phyloP scores from a whole-genome alignment of 257 asterid species.

The Solanum tarapatanum region DNA sequence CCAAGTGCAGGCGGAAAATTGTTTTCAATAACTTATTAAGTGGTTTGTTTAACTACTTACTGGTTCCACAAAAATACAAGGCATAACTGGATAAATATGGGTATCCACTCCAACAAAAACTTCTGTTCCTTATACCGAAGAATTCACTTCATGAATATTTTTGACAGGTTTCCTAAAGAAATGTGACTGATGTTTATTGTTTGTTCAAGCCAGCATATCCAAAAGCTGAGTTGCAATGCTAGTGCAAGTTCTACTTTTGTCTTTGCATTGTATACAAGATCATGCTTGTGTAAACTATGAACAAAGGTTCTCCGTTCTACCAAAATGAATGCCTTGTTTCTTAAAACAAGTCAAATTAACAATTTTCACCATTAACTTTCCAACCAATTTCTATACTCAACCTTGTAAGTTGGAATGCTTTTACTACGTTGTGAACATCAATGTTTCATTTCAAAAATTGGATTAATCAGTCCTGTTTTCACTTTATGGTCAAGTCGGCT shows the following conservation, averaged over 20 bases:
- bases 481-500: background rate
- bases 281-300: background rate
- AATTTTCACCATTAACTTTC: background rate
- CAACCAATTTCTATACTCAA: background rate
- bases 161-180: background rate
- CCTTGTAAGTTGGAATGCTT: background rate
- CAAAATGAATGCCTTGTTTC: background rate
- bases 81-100: background rate
- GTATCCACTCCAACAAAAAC: background rate
- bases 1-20: background rate
- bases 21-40: background rate
- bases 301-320: background rate
- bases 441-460: background rate
- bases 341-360: background rate
- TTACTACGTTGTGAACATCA: background rate
- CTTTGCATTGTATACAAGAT: background rate
- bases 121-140: background rate
- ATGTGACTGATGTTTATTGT: background rate
- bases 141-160: background rate
- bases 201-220: background rate
- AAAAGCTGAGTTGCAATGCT: background rate
- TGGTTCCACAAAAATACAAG: background rate
- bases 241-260: background rate
- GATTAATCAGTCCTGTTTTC: background rate
- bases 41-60: background rate